A percentile compares a stretch with the other conserved stretches of the same genome.
Evolutionary conservation across 257 asterid genomes (phyloP).

Genomic region (Nicotiana tabacum): DNA sequence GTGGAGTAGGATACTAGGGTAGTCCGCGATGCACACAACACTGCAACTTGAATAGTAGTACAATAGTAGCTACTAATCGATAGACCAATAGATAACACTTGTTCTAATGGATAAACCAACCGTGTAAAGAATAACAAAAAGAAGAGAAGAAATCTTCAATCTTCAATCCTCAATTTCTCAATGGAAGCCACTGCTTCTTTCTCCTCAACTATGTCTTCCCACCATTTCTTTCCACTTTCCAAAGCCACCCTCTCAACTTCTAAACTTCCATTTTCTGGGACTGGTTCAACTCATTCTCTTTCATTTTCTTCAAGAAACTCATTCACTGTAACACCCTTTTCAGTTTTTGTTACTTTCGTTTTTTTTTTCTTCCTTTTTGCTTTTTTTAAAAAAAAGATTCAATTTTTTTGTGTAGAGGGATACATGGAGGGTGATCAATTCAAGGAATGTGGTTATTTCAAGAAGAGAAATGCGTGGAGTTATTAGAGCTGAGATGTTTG

Average conservation of each 20-base stretch:
- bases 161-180: background rate
- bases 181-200: conserved; percentile 58
- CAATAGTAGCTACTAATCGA: background rate
- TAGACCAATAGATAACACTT: conserved; percentile 11
- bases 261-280: conserved; percentile 25
- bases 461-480: conserved; percentile 41
- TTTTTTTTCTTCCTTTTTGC: no score
- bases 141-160: background rate
- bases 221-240: conserved; percentile 46
- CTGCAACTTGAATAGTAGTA: background rate
- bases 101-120: background rate
- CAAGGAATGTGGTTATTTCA: conserved; percentile 20
- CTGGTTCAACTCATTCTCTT: conserved; percentile 38
- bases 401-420: conserved; percentile 44
- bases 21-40: conserved; percentile 11
- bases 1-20: background rate
- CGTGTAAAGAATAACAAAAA: background rate
- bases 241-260: conserved; percentile 15
- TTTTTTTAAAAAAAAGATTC: no score
- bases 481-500: conserved; percentile 91
- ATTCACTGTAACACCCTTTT: conserved; percentile 40
- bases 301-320: conserved; percentile 54
- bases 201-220: conserved; percentile 54
- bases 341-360: background rate
- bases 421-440: conserved; percentile 56